Evolutionary conservation across 2,329 filamentous ascomycete genomes (phyloP), one percentile per base, ranked within the genome.

Genomic region (Celoporthe dispersa): DNA sequence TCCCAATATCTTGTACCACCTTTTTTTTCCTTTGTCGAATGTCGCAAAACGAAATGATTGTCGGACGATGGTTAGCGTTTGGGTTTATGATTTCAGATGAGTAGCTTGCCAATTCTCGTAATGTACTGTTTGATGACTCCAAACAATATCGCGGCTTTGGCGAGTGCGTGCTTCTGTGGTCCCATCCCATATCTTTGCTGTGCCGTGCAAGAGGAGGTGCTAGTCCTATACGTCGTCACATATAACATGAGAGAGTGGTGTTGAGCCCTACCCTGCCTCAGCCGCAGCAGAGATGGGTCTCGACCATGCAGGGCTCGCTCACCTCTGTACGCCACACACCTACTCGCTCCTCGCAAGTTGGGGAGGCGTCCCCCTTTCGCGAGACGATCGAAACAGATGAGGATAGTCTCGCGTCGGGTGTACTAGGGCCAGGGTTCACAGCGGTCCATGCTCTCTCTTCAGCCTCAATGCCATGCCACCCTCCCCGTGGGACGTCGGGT

Each of bases 401-500:
- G 37, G 28, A 48, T 33, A 41, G 33, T 41, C 16, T 64, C 28
- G 12, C 62, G 37, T 64, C 16, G n/a, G 33, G 39, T 4, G 25
- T 41, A n/a, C 35, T 22, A 51, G 16, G 19, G 19, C 2, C 61
- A 48, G 19, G 37, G 25, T 53, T 59, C 37, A 5, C 7, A 53
- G 28, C 64, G 60, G 33, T 61, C 64, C 37, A 57, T 71, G 70
- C 64, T 67, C 33, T 67, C 33, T 61, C 33, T 64, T 57, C 39
- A 70, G 70, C 68, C 60, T 66, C 70, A 65, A 61, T 25, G 39
- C 19, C 25, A 28, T n/a, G 16, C 11, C 61, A 16, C 39, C 39
- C 8, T 33, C 39, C 31, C 60, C 59, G 70, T 68, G 60, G 35
- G 70, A 66, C 64, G 31, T 66, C 65, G 44, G 61, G 55, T 70